Evolutionary conservation across 176 grass and related monocot genomes (phyloP).

Genomic region (Oropetium thomaeum): DNA sequence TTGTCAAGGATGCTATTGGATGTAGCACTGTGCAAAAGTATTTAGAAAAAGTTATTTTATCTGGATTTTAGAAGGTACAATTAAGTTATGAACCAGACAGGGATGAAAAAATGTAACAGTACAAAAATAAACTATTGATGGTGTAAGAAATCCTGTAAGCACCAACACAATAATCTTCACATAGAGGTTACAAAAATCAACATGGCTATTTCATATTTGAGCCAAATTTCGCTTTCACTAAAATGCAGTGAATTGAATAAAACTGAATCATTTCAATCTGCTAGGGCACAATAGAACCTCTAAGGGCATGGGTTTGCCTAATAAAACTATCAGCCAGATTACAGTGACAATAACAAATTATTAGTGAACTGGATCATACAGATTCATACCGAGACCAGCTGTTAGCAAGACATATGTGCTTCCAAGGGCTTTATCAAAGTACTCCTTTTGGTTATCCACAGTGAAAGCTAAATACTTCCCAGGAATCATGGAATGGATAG

Average conservation of each 20-base stretch:
- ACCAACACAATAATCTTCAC: background rate
- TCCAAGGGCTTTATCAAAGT: no score
- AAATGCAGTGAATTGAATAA: slow-evolving; percentile 9
- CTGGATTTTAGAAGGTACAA: background rate
- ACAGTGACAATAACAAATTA: background rate
- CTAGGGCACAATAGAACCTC: background rate
- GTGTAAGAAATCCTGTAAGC: background rate
- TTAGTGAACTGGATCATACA: background rate
- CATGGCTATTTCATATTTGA: background rate
- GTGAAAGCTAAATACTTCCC: no score
- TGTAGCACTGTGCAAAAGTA: slow-evolving; percentile 62
- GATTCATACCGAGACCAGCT: background rate
- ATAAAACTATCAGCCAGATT: background rate
- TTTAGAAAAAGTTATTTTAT: slow-evolving; percentile 5
- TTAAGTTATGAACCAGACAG: slow-evolving; percentile 6
- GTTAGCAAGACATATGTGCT: no score
- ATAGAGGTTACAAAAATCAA: background rate
- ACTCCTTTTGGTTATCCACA: no score
- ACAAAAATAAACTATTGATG: background rate
- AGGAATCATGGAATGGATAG: no score
- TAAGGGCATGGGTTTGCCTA: background rate
- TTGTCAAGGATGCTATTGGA: slow-evolving; percentile 95
- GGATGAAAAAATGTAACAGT: slow-evolving; percentile 3
- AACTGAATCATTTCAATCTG: background rate
- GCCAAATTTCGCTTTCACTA: background rate